Evolutionary conservation across 176 grass and related monocot species (phyloP), one percentile per base, ranked within the genome.

Genomic region (Phyllostachys edulis): DNA sequence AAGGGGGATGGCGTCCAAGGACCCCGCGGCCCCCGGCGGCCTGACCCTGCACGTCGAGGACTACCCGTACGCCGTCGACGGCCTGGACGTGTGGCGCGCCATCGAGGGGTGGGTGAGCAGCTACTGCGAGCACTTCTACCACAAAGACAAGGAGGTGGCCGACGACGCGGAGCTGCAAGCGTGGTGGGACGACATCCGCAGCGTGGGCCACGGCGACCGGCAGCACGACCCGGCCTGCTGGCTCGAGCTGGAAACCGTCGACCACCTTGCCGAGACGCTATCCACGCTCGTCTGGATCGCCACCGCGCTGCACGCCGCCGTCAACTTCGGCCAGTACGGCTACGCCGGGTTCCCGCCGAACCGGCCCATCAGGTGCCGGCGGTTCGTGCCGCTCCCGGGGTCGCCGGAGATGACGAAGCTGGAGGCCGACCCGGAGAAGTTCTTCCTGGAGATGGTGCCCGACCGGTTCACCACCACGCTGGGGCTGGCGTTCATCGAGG

Each of bases 271-370:
- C 0, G 83, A 92, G 64, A 47, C 84, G 37, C 69, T 99, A 9
- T 79, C 96, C n/a, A 99, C 93, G 75, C 85, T 99, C 65, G 67
- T 99, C 86, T 99, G 96, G 96, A 89, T 87, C 15, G 96, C 93
- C 2, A 96, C 96, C 0, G 96, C 96, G 41, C 88, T 99, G 56
- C 96, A 99, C 83, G 96, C 96, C 0, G 70, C 96, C 50, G 91
- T 99, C 46, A 99, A 99, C 85, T 99, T 99, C 46, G 96, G 96
- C 14, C 93, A 96, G 91, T 99, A 85, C 73, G 93, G 77, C 5
- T 99, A 99, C 85, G 96, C 96, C 3, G 96, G 96, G 5, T 99
- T 80, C 80, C 83, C 88, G n/a, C 89, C 91, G 1, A 99, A 99
- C 91, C 85, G 96, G 1, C 96, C 96, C 14, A 99, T 91, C 14